Evolutionary conservation across 2,329 filamentous ascomycete genomes (phyloP), one percentile per base, ranked within the genome.

Genomic region (Sporothrix mexicana): DNA sequence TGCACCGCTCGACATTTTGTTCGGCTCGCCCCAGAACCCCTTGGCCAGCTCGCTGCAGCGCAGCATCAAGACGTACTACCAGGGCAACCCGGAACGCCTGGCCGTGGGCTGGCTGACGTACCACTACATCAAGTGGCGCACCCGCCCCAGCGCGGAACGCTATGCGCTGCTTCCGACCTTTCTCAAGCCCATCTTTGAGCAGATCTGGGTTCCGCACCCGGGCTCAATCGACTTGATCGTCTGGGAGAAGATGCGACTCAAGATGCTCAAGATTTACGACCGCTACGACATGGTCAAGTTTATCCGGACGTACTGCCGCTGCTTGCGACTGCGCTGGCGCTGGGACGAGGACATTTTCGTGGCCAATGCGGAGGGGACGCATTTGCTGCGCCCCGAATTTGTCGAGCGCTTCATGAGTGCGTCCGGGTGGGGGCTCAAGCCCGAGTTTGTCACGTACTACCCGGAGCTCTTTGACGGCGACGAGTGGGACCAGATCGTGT

Each of bases 81-180:
- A 43, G 1, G 57, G 67, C 7, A 13, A 55, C 9, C 47, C 43
- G 6, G 72, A 70, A 20, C 72, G 72, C 5, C 30, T 73, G 4
- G 59, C 67, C 25, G 43, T 70, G 4, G 72, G 59, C 23, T 49
- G 61, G n/a, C n/a, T 70, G 2, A 23, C 36, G 13, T 70, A 73
- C 51, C 25, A 57, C 49, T 73, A 53, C 49, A 67, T 70, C 36
- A 73, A 70, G n/a, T 73, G 72, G 72, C 72, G 72, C 23, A 73
- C 68, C 4, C 43, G 68, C 23, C 72, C 72, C 12, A 67, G 43
- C 8, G 41, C 57, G 1, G 68, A 59, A 36, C 36, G 72, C 1
- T 73, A 67, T 10, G 15, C 61, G 3, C 43, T 51, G 17, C 59
- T 73, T 17, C 72, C 68, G 4, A 15, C 13, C 12, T 73, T 25